Evolutionary conservation across 495 filamentous ascomycete species (phyloP).

Genomic region (Niebla homalea): DNA sequence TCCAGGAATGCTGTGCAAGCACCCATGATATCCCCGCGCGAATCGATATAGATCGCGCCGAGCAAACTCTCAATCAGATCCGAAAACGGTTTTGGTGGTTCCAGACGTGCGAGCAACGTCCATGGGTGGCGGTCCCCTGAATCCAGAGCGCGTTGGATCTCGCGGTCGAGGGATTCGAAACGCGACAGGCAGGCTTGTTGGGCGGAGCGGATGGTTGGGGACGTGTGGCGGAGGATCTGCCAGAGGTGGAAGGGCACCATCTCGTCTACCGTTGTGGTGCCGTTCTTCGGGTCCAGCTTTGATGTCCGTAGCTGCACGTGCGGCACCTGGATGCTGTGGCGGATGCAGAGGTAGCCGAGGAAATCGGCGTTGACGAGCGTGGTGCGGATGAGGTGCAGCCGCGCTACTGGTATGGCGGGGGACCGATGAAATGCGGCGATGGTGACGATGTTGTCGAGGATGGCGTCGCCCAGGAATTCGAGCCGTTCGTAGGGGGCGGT

Average conservation of each 20-base stretch:
- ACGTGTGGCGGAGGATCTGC: constrained; percentile 53
- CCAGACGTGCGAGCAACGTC: constrained; percentile 49
- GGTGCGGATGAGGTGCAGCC: constrained; percentile 62
- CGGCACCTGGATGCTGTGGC: constrained; percentile 16
- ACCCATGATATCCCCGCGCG: constrained; percentile 38
- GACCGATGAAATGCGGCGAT: constrained; percentile 33
- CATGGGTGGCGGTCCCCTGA: constrained; percentile 53
- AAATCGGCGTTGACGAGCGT: constrained; percentile 75
- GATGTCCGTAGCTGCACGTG: constrained; percentile 10
- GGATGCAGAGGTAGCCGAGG: constrained; percentile 72
- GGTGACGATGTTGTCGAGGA: constrained; percentile 70
- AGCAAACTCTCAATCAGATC: constrained; percentile 74
- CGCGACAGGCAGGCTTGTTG: constrained; percentile 33
- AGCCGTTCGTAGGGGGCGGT: constrained; percentile 67
- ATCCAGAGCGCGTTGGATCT: constrained; percentile 37
- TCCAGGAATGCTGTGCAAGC: constrained; percentile 46
- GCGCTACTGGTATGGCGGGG: constrained; percentile 38
- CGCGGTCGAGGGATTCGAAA: constrained; percentile 33
- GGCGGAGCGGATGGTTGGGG: constrained; percentile 26
- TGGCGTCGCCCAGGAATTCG: constrained; percentile 81
- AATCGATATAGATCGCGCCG: constrained; percentile 80
- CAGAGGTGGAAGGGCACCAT: constrained; percentile 35
- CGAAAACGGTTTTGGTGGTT: constrained; percentile 68
- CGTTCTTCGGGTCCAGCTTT: constrained; percentile 7
- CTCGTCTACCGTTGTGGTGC: constrained; percentile 7